Conservation (phyloP, 495 filamentous ascomycete genomes). For the Pyronema omphalodes region DNA sequence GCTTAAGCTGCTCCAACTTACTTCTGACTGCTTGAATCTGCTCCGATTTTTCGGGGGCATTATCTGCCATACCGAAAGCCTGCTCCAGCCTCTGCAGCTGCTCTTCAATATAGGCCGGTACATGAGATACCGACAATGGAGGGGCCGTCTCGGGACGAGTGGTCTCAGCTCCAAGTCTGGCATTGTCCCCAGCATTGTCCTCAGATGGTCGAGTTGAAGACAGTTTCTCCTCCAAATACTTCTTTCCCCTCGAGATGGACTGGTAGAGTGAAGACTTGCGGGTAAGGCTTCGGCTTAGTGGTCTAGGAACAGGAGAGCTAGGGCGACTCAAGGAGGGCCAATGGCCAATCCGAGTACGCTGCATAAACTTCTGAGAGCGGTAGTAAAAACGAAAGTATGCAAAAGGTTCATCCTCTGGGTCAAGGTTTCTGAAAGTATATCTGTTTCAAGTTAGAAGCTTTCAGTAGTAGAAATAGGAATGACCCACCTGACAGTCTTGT, state of each 20-base stretch:
- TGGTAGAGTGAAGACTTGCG: neutral
- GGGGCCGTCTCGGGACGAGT: too few relatives aligned
- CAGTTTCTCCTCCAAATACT: neutral
- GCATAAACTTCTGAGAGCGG: slow-evolving; percentile 9
- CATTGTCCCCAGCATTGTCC: too few relatives aligned
- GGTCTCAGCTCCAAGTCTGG: too few relatives aligned
- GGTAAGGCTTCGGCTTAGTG: neutral
- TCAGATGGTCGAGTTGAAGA: neutral
- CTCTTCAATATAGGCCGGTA: too few relatives aligned
- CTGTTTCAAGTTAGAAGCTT: neutral
- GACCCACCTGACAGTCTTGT: neutral
- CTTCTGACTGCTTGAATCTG: too few relatives aligned
- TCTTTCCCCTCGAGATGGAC: neutral
- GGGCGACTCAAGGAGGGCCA: neutral
- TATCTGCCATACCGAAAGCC: too few relatives aligned
- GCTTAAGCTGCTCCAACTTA: too few relatives aligned
- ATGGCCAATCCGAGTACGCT: neutral
- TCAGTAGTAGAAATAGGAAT: too few relatives aligned
- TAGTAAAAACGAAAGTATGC: slow-evolving; percentile 17
- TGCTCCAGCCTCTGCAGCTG: too few relatives aligned
- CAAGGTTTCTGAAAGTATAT: slow-evolving; percentile 13
- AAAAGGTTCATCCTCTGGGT: slow-evolving; percentile 13
- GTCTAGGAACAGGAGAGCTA: neutral
- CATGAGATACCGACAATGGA: too few relatives aligned
- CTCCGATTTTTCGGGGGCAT: too few relatives aligned